Evolutionary conservation across 2,329 filamentous ascomycete species (phyloP), one percentile per base, ranked within the genome.

Genomic region (Aspergillus persii): DNA sequence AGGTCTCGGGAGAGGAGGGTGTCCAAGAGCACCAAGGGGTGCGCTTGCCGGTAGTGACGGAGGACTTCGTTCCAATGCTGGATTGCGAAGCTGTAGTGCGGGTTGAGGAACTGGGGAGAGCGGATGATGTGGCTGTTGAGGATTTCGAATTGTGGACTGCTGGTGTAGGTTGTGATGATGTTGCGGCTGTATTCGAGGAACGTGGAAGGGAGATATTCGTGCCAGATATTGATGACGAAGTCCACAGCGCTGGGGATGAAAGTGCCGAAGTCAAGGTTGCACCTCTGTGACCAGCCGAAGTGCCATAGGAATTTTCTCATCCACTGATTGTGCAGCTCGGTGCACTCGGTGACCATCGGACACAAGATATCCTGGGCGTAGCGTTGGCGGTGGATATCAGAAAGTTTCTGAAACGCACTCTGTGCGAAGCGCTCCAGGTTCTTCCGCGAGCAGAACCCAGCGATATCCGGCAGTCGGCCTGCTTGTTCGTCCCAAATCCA

Each of bases 251-350:
- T n/a, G 8, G 33, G n/a, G 9, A 48, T 12, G 54, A 67, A 68
- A 1, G 66, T 61, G 8, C 66, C 64, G 53, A 66, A 61, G 15
- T 49, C 46, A 12, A 56, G 12, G 18, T 27, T 15, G 7, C 9
- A 44, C 9, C 12, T 27, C 58, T 51, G n/a, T 12, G 33, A 12
- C 8, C 54, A 36, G 18, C 53, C 46, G 5, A 61, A 12, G 11
- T 57, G 50, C 1, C n/a, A 3, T n/a, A 68, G 59, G 29, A 69
- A 64, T 5, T 49, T 44, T 3, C 51, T 50, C 57, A 69, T 66
- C 66, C 66, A 69, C n/a, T 61, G 61, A 18, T 58, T 58, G 59
- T 67, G 66, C 26, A 62, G 58, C 8, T 47, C 44, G 3, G 59
- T 57, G 12, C 63, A 69, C 47, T 66, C 58, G 2, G 62, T 55